Evolutionary conservation across 495 filamentous ascomycete species (phyloP).

Genomic region (Daldinia vernicosa): DNA sequence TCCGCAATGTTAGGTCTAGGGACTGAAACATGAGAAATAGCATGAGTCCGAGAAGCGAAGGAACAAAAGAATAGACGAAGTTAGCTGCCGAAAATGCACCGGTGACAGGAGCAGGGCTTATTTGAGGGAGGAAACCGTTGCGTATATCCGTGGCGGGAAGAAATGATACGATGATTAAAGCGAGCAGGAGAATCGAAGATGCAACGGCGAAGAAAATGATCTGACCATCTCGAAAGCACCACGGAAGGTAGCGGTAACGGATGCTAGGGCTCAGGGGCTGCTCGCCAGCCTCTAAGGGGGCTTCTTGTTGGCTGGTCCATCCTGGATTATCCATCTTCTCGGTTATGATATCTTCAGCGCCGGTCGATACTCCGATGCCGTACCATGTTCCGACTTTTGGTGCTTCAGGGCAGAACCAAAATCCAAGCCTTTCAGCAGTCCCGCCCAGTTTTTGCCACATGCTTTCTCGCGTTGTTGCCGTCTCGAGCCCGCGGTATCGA

Average conservation of each 20-base stretch:
- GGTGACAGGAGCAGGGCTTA: slow-evolving; percentile 66
- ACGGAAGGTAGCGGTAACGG: slow-evolving; percentile 76
- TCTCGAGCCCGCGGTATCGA: slow-evolving; percentile 66
- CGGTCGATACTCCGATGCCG: slow-evolving; percentile 49
- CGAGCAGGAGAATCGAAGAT: slow-evolving; percentile 71
- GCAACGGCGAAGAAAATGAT: slow-evolving; percentile 71
- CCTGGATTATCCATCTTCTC: slow-evolving; percentile 38
- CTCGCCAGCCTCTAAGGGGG: slow-evolving; percentile 26
- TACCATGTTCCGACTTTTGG: slow-evolving; percentile 53
- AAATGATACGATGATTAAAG: slow-evolving; percentile 80
- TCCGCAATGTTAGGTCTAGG: slow-evolving; percentile 77
- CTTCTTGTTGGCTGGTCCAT: slow-evolving; percentile 41
- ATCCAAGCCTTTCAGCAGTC: slow-evolving; percentile 74
- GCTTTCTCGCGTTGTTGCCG: slow-evolving; percentile 63
- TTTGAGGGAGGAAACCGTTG: slow-evolving; percentile 73
- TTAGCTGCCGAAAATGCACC: slow-evolving; percentile 83
- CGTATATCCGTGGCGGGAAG: slow-evolving; percentile 68
- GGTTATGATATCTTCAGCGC: slow-evolving; percentile 44
- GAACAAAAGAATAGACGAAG: slow-evolving; percentile 88
- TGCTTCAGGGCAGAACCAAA: slow-evolving; percentile 68
- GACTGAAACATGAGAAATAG: slow-evolving; percentile 81
- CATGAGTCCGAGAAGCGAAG: slow-evolving; percentile 75
- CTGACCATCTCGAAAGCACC: slow-evolving; percentile 73
- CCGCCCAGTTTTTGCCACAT: slow-evolving; percentile 59
- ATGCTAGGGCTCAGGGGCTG: slow-evolving; percentile 36